Conservation (phyloP, 176 grass and related monocot genomes). For the Eleusine coracana region DNA sequence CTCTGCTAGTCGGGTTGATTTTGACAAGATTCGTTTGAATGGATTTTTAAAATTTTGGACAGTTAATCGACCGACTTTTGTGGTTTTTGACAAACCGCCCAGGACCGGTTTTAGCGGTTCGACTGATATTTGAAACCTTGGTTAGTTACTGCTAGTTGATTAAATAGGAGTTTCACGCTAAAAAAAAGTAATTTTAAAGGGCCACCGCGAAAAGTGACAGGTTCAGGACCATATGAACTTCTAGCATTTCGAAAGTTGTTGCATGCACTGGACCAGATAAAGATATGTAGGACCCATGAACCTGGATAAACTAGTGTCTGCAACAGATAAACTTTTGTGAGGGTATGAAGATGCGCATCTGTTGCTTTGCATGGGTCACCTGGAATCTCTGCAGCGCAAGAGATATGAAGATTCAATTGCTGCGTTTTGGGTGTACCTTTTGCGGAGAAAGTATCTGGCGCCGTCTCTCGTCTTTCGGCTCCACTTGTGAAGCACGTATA, state of each 20-base stretch:
- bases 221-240: neutral
- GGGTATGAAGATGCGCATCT: neutral
- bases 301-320: no score
- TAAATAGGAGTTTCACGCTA: no score
- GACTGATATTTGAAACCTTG: no score
- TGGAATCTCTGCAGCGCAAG: slow-evolving; percentile 22
- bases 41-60: no score
- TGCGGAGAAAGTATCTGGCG: neutral
- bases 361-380: slow-evolving; percentile 3
- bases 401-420: neutral
- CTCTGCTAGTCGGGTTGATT: no score
- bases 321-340: no score
- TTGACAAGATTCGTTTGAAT: no score
- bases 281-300: neutral
- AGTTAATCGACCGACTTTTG: no score
- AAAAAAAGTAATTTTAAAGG: no score
- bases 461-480: slow-evolving; percentile 40
- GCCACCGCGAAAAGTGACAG: neutral
- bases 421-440: neutral
- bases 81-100: no score
- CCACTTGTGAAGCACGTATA: slow-evolving; percentile 21
- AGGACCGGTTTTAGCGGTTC: no score
- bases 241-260: neutral
- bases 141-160: no score
- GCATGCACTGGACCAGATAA: neutral